Base-by-base conservation (phyloP, 2,329 filamentous ascomycete species). In the Pyrenophora graminea region DNA sequence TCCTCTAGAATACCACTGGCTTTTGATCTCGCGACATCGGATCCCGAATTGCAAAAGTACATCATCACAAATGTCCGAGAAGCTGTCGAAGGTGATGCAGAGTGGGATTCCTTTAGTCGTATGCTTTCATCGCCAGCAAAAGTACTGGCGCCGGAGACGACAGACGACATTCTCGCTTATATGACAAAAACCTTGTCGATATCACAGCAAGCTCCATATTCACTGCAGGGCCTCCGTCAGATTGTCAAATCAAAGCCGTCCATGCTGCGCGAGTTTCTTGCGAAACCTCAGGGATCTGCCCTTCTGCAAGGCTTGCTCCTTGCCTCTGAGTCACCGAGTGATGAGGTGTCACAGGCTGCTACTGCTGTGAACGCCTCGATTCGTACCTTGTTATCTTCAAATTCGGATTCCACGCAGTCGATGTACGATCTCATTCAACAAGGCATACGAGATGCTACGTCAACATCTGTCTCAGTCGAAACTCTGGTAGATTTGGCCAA, bases 401-500 rank as follows among this genome's bases (percentile, higher is more conserved):
- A 69, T 18, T 71, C 64, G 2, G 66, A 73, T 31, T 76, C 73
- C 18, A 72, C 74, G 13, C 72, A 76, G 39, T 78, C 79, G 0
- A 75, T 77, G n/a, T 75, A 80, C 48, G 76, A 80, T 38, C 76
- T 85, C 17, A 74, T 86, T 6, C 74, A 80, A 33, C 76, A 79
- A 48, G 81, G 78, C 21, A 72, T 85, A 19, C 70, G 72, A 27
- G 71, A 77, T 30, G 78, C 80, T 4, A 72, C 71, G 17, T 51
- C 67, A 55, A 69, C 74, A 25, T 71, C 70, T 19, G 58, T 75
- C 30, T 82, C 82, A 1, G 74, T 84, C n/a, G 78, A 80, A 42
- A 80, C 82, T 5, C 68, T 87, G n/a, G 71, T 83, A 13, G 76
- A 78, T 30, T 77, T 86, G 45, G 79, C 80, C 2, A 74, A 76